Evolutionary conservation across 2,329 filamentous ascomycete genomes (phyloP), one percentile per base, ranked within the genome.

Genomic region (Byssoonygena ceratinophila): DNA sequence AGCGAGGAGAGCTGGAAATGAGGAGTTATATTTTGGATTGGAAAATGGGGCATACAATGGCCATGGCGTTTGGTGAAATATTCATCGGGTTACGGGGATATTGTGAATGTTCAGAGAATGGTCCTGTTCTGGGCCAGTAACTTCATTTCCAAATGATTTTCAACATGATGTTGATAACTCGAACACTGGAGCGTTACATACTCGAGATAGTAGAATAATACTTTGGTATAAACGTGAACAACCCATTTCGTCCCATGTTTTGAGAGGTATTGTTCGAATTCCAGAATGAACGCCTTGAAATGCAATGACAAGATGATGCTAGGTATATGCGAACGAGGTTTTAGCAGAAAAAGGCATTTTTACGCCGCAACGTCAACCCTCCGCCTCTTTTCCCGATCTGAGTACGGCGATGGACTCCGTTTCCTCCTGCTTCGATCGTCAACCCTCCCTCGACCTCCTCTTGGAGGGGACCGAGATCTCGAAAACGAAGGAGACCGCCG

Each of bases 401-500:
- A 63, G 54, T 71, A 68, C 3, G 70, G 70, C 5, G 70, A 72
- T 20, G 65, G 67, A 47, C 70, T 71, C 46, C 70, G 66, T 60
- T 71, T 72, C 55, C 65, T 66, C 37, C 62, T 61, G 55, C 53
- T 60, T 54, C 63, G 60, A 49, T 61, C 56, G 43, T 65, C 64
- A 39, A 59, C 61, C 32, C 78, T 74, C 60, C 81, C 70, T 18
- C 76, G 73, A 58, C 59, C 57, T 52, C 56, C 52, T 29, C 53
- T 53, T 16, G 36, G 47, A 32, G 56, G 54, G 48, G 52, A 58
- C 46, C 54, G 43, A 63, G 59, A 47, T 61, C 64, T 53, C 60
- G 62, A 54, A 9, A 14, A 16, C 7, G 45, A 47, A 2, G 63
- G 79, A 22, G 80, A 81, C 54, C 71, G 68, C 1, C 79, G 81